A percentile compares a stretch with the other conserved stretches of the same genome.
These are phyloP conservation scores for Hirschioporus abietinus DNA, from an alignment of 768 basidiomycete genomes.

Conservation along the genomic window DNA sequence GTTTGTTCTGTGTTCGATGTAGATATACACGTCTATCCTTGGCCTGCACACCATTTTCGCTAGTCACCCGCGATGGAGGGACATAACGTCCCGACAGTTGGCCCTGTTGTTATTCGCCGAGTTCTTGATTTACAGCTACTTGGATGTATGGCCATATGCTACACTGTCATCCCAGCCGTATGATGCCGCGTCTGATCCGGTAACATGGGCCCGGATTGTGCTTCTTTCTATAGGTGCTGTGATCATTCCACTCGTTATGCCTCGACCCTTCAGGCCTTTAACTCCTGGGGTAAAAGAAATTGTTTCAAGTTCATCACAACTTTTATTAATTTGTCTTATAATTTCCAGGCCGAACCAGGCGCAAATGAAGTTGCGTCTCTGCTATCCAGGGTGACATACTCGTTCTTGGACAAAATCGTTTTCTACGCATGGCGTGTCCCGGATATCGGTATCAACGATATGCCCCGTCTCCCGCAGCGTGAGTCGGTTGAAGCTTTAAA, in stretches of 20 bases:
- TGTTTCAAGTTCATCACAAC: not conserved
- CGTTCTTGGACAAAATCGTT: not conserved
- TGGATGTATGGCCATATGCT: constrained; percentile 4
- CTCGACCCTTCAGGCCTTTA: constrained; percentile 1
- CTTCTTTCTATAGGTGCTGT: not conserved
- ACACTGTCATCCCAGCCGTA: not conserved
- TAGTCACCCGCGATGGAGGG: not conserved
- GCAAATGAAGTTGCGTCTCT: not conserved
- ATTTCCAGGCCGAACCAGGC: not conserved
- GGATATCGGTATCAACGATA: not conserved
- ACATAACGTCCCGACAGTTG: not conserved
- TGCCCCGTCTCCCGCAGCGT: not conserved
- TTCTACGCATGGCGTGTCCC: constrained; percentile 1
- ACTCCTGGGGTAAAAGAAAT: not conserved
- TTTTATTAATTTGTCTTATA: not conserved
- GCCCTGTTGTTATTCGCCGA: not conserved
- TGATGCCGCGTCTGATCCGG: not conserved
- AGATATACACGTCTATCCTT: constrained; percentile 1
- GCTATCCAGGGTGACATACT: not conserved
- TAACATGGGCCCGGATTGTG: constrained; percentile 1
- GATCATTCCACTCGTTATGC: not conserved
- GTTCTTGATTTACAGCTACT: not conserved
- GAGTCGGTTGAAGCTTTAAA: not conserved
- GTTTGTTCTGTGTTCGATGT: not conserved
- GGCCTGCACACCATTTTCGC: not conserved